These are phyloP conservation scores for Chaetomium sp. DNA, from an alignment of 2,329 filamentous ascomycete species.

Conservation along the genomic window DNA sequence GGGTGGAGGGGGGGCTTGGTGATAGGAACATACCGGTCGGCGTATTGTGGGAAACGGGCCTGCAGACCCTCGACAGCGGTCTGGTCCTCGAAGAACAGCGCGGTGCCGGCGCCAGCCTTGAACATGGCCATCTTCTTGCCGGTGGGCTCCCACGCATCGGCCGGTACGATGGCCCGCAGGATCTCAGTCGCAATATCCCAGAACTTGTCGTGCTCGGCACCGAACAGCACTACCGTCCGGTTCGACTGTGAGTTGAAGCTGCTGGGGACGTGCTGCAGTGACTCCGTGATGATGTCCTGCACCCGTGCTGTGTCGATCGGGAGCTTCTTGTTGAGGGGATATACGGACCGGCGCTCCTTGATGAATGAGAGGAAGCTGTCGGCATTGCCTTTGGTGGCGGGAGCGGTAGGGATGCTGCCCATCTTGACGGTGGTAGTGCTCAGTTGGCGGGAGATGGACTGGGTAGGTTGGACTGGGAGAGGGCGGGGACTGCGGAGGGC, in stretches of 20 bases:
- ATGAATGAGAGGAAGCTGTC: constrained; percentile 55
- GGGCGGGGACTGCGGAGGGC: not conserved
- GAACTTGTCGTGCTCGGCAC: constrained; percentile 77
- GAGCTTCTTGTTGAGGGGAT: constrained; percentile 59
- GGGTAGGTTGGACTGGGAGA: constrained; percentile 14
- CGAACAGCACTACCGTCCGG: constrained; percentile 70
- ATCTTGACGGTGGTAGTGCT: constrained; percentile 36
- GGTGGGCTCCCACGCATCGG: constrained; percentile 53
- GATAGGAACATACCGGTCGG: constrained; percentile 40
- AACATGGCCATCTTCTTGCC: constrained; percentile 46
- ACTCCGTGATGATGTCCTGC: constrained; percentile 57
- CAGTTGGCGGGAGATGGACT: constrained; percentile 3
- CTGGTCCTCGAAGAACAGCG: constrained; percentile 82
- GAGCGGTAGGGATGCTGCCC: constrained; percentile 34
- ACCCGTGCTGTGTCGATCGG: constrained; percentile 52
- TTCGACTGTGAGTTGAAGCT: constrained; percentile 88
- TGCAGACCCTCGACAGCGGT: constrained; percentile 59
- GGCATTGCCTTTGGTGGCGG: constrained; percentile 45
- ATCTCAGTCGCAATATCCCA: constrained; percentile 67
- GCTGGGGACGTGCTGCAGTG: constrained; percentile 64
- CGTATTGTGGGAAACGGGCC: constrained; percentile 64
- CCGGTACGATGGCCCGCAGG: constrained; percentile 62
- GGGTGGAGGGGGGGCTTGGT: not conserved
- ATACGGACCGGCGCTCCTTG: constrained; percentile 63
- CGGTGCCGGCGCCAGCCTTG: constrained; percentile 67